Evolutionary conservation across 1,139 yeast species (phyloP).

Genomic region (Yamadazyma pseudoaaseri): DNA sequence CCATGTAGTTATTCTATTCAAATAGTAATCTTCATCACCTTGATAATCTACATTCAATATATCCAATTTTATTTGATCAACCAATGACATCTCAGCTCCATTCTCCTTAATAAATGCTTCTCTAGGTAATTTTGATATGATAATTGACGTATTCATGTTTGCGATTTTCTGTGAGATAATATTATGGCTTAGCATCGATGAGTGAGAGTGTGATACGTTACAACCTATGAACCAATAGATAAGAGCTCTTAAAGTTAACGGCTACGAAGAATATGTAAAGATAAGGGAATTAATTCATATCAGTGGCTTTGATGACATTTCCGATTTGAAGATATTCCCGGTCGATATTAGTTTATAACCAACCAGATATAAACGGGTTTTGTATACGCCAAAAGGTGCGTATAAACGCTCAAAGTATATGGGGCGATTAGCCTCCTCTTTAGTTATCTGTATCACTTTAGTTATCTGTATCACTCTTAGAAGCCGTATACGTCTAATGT

Average conservation of each 20-base stretch:
- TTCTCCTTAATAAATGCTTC: slow-evolving; percentile 28
- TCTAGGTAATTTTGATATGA: slow-evolving; percentile 33
- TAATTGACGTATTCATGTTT: slow-evolving; percentile 31
- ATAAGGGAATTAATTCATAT: too few species aligned
- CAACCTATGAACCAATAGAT: slow-evolving; percentile 27
- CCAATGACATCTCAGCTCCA: slow-evolving; percentile 24
- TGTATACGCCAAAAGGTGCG: too few species aligned
- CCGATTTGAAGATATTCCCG: too few species aligned
- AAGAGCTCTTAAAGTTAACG: too few species aligned
- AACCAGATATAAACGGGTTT: too few species aligned
- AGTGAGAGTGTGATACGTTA: slow-evolving; percentile 36
- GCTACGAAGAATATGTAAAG: slow-evolving; percentile 22
- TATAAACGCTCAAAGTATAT: too few species aligned
- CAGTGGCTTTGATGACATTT: too few species aligned
- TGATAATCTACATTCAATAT: slow-evolving; percentile 24
- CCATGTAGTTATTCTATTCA: slow-evolving; percentile 41
- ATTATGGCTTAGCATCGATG: slow-evolving; percentile 22
- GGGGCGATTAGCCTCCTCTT: too few species aligned
- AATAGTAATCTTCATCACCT: slow-evolving; percentile 23
- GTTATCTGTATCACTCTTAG: too few species aligned
- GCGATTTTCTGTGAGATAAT: neutral
- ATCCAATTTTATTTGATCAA: slow-evolving; percentile 34
- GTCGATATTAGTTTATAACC: too few species aligned
- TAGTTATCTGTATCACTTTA: too few species aligned
- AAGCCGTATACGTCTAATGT: too few species aligned